A percentile compares a stretch with the other conserved stretches of the same genome.
phyloP scores from a whole-genome alignment of 768 basidiomycete species.

The Suillus clintonianus region DNA sequence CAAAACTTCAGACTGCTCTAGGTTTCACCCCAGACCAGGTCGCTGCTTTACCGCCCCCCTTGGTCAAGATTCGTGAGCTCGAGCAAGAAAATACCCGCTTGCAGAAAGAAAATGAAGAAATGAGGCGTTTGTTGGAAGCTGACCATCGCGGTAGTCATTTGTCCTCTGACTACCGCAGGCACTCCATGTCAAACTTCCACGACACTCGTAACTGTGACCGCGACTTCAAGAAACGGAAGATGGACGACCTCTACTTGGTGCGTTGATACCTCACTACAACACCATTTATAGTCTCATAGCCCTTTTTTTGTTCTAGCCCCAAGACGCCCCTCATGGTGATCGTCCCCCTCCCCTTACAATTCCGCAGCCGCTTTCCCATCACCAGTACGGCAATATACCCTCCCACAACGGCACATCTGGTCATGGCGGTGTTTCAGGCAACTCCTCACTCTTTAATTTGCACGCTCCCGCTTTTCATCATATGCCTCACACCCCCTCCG shows the following conservation, averaged over 20 bases:
- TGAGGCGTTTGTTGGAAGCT: constrained; percentile 65
- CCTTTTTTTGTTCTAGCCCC: constrained; percentile 38
- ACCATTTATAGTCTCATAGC: neutral
- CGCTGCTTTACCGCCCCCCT: constrained; percentile 68
- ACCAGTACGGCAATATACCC: constrained; percentile 48
- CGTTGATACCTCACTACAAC: neutral
- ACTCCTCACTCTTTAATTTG: constrained; percentile 51
- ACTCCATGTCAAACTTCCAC: constrained; percentile 46
- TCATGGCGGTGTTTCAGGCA: constrained; percentile 35
- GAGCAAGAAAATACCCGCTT: constrained; percentile 78
- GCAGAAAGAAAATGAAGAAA: constrained; percentile 71
- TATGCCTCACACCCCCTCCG: constrained; percentile 70
- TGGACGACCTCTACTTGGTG: constrained; percentile 62
- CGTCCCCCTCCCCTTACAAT: constrained; percentile 64
- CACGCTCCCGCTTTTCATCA: constrained; percentile 59
- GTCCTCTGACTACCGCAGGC: constrained; percentile 49
- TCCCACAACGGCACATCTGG: constrained; percentile 43
- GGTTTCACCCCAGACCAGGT: constrained; percentile 77
- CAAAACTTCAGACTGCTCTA: constrained; percentile 76
- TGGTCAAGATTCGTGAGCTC: constrained; percentile 77
- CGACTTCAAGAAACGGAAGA: constrained; percentile 64
- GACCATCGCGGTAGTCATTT: constrained; percentile 36
- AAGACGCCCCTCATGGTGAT: constrained; percentile 43
- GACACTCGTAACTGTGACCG: constrained; percentile 55
- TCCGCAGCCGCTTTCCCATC: constrained; percentile 52